Evolutionary conservation across 2,329 filamentous ascomycete genomes (phyloP).

Genomic region (Fusarium tuaranense): DNA sequence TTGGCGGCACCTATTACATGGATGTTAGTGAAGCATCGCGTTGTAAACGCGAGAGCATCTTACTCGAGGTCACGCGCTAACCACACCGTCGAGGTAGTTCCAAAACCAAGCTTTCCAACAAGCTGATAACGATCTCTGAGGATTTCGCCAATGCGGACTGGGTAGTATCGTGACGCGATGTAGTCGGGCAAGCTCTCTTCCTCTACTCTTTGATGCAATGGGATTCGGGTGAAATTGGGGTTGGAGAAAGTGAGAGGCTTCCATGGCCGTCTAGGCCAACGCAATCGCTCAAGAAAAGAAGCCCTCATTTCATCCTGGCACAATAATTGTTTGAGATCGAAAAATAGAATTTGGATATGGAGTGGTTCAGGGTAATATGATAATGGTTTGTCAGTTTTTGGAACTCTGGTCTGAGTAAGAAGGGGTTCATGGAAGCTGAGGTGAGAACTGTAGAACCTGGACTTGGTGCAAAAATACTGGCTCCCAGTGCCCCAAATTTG

Average conservation of each 20-base stretch:
- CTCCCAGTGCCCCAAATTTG: not conserved
- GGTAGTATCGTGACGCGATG: slow-evolving; percentile 39
- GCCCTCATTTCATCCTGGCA: not conserved
- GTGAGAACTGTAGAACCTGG: not conserved
- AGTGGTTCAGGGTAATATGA: not conserved
- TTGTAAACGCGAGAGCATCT: not conserved
- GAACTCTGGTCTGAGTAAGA: not conserved
- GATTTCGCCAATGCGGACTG: slow-evolving; percentile 40
- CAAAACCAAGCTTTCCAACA: slow-evolving; percentile 56
- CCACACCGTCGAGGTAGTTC: slow-evolving; percentile 56
- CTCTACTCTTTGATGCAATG: slow-evolving; percentile 19
- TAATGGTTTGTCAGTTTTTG: not conserved
- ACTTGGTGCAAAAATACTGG: not conserved
- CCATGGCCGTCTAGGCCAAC: slow-evolving; percentile 21
- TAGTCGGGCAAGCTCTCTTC: slow-evolving; percentile 40
- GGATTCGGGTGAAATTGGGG: slow-evolving; percentile 15
- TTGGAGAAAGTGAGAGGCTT: slow-evolving; percentile 36
- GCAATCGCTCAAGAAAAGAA: slow-evolving; percentile 15
- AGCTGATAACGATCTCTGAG: slow-evolving; percentile 49
- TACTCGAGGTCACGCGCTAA: slow-evolving; percentile 50
- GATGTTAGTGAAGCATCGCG: not conserved
- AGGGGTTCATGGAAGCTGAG: not conserved
- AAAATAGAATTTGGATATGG: not conserved
- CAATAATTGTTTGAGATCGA: not conserved
- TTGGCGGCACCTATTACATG: slow-evolving; percentile 32